Evolutionary conservation across 805 yeast genomes (phyloP).

Genomic region (Komagataella pastoris): DNA sequence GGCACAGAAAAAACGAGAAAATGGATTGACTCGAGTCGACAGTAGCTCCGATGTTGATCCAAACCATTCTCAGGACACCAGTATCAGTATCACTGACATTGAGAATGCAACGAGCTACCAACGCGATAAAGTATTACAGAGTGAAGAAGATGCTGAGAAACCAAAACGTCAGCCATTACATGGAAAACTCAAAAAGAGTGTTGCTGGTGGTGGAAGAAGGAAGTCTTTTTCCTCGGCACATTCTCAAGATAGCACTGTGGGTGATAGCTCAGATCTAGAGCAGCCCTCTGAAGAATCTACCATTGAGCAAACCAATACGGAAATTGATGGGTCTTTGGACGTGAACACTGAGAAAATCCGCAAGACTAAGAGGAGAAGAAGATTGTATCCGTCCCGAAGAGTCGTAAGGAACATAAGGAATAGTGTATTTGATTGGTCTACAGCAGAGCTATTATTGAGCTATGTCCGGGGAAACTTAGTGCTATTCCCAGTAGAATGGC

Average conservation of each 20-base stretch:
- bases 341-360: not conserved
- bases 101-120: not conserved
- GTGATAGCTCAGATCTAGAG: not conserved
- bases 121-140: not conserved
- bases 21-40: conserved; percentile 1
- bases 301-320: not conserved
- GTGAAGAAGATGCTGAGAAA: not conserved
- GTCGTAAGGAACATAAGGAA: not conserved
- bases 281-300: not conserved
- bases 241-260: not conserved
- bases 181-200: not conserved
- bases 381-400: not conserved
- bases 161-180: not conserved
- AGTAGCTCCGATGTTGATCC: not conserved
- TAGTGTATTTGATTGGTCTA: conserved; percentile 39
- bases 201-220: not conserved
- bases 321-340: not conserved
- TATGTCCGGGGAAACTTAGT: conserved; percentile 82
- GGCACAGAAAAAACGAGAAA: conserved; percentile 11
- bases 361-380: not conserved
- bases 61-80: not conserved
- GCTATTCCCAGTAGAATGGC: conserved; percentile 88
- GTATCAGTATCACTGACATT: not conserved
- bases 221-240: not conserved
- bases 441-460: conserved; percentile 61